phyloP scores from a whole-genome alignment of 805 yeast genomes.

The Hermanozyma aechmeae region DNA sequence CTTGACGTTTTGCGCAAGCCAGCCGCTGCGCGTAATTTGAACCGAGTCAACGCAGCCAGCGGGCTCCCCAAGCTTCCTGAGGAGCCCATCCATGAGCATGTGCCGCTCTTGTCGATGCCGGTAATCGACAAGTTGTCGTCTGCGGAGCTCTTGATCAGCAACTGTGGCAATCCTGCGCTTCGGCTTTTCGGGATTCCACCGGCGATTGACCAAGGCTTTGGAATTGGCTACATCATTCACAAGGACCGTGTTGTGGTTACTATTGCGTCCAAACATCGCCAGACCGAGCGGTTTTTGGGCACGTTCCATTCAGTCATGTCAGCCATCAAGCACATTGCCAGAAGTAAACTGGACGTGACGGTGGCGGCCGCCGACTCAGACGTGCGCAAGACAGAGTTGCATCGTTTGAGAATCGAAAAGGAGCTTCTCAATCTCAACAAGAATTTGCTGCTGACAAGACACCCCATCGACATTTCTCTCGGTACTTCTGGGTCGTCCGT shows the following conservation, averaged over 20 bases:
- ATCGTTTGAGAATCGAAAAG: constrained; percentile 22
- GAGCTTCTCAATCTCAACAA: constrained; percentile 22
- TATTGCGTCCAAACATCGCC: constrained; percentile 81
- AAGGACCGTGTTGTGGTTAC: constrained; percentile 71
- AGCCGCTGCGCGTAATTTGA: constrained; percentile 24
- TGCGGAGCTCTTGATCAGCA: constrained; percentile 26
- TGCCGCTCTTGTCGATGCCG: constrained; percentile 27
- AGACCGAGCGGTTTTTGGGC: constrained; percentile 67
- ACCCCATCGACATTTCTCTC: constrained; percentile 14
- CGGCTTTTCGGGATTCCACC: constrained; percentile 90
- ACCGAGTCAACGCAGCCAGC: constrained; percentile 26
- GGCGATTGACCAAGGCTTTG: constrained; percentile 81
- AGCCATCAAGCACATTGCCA: constrained; percentile 46
- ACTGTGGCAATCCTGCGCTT: constrained; percentile 84
- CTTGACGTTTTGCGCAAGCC: constrained; percentile 45
- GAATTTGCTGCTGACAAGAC: constrained; percentile 10
- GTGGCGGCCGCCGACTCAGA: constrained; percentile 21
- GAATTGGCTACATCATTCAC: constrained; percentile 86
- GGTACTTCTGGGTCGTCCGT: constrained; percentile 1
- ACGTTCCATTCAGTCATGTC: constrained; percentile 49
- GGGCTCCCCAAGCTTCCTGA: constrained; percentile 10
- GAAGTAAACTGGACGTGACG: constrained; percentile 13
- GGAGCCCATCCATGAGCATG: constrained; percentile 1
- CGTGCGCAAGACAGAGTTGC: constrained; percentile 22
- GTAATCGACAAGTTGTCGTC: constrained; percentile 21